Percentiles rank a stretch among this genome's conserved stretches.
Conservation (phyloP, 352 stramenopile genomes). For the Globisporangium middletonii region DNA sequence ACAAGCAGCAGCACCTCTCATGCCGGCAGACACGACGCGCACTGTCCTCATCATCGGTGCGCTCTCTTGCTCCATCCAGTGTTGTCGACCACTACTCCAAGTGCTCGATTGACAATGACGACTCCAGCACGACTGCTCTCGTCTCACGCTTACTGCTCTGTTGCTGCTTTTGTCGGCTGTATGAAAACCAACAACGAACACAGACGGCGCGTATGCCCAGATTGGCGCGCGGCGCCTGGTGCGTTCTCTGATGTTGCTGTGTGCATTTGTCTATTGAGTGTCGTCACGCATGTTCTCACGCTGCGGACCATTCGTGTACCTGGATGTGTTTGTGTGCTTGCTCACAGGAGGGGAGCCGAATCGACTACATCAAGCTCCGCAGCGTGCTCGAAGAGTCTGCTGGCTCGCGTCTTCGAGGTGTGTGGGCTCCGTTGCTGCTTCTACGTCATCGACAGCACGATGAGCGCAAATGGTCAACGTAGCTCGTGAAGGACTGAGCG, state of each 20-base stretch:
- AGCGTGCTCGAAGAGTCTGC: conserved; percentile 43
- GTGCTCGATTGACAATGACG: no score
- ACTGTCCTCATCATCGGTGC: conserved; percentile 68
- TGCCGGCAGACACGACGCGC: conserved; percentile 19
- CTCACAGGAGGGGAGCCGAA: conserved; percentile 32
- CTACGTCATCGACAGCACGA: not conserved
- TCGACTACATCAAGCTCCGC: conserved; percentile 73
- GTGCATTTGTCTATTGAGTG: not conserved
- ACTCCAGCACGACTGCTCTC: not conserved
- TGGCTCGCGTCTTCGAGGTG: conserved; percentile 47
- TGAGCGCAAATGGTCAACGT: not conserved
- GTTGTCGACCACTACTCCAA: no score
- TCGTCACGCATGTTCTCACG: not conserved
- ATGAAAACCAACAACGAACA: not conserved
- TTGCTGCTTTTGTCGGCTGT: conserved; percentile 1
- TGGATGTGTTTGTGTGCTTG: not conserved
- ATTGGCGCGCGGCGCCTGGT: conserved; percentile 52
- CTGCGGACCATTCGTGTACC: not conserved
- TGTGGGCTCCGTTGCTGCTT: not conserved
- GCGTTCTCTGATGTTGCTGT: not conserved
- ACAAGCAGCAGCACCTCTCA: not conserved
- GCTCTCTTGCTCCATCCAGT: not conserved
- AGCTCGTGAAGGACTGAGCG: not conserved
- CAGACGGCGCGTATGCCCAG: conserved; percentile 65
- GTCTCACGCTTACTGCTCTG: conserved; percentile 2